These are phyloP conservation scores for Yamadazyma diddensiae DNA, from an alignment of 1,139 yeast species.

Conservation along the genomic window DNA sequence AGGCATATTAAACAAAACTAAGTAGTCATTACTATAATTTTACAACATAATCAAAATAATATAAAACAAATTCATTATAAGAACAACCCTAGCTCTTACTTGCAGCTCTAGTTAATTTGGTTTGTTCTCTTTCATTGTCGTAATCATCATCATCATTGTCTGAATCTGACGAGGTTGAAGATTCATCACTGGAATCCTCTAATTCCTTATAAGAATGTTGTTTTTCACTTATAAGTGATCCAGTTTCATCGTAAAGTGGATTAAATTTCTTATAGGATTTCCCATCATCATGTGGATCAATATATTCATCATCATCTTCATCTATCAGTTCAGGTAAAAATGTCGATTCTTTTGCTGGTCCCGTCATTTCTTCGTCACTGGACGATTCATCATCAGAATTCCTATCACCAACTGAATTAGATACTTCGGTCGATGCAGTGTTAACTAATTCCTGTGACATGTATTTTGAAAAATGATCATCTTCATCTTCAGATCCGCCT, in stretches of 20 bases:
- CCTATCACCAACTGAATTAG: slow-evolving; percentile 43
- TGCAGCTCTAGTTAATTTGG: slow-evolving; percentile 38
- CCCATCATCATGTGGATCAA: slow-evolving; percentile 82
- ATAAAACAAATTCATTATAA: slow-evolving; percentile 1
- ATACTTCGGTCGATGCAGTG: slow-evolving; percentile 57
- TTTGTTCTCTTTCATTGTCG: slow-evolving; percentile 20
- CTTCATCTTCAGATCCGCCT: slow-evolving; percentile 28
- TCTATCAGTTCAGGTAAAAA: slow-evolving; percentile 6
- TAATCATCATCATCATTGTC: slow-evolving; percentile 29
- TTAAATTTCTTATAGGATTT: slow-evolving; percentile 65
- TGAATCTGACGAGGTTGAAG: slow-evolving; percentile 25
- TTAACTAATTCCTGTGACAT: slow-evolving; percentile 78
- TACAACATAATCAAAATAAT: slow-evolving; percentile 2
- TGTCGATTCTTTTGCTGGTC: slow-evolving; percentile 14
- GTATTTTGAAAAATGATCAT: slow-evolving; percentile 62
- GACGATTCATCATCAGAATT: slow-evolving; percentile 21
- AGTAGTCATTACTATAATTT: slow-evolving; percentile 1
- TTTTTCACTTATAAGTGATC: slow-evolving; percentile 26
- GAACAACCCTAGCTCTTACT: slow-evolving; percentile 18
- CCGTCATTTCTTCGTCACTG: slow-evolving; percentile 46
- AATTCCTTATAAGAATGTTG: slow-evolving; percentile 20
- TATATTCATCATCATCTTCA: slow-evolving; percentile 56
- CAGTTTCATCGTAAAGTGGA: slow-evolving; percentile 52
- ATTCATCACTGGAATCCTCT: slow-evolving; percentile 27
- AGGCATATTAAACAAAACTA: no score